phyloP scores from a whole-genome alignment of 306 rosid species.

The Glycine soja region DNA sequence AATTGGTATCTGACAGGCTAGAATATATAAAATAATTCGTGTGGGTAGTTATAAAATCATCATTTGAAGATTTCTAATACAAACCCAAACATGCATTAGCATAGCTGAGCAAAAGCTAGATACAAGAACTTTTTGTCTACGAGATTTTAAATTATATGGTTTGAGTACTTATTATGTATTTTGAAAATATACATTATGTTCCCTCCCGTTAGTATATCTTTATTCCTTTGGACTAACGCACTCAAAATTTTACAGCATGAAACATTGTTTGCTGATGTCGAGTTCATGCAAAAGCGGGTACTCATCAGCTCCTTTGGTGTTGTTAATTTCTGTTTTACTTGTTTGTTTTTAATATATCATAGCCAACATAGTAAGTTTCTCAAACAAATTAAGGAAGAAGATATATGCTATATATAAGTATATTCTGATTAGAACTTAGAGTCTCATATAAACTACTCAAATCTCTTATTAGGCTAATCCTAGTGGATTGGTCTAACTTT shows the following conservation, averaged over 20 bases:
- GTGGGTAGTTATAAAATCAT: background rate
- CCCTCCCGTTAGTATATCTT: background rate
- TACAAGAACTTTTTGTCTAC: background rate
- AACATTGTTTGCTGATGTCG: constrained; percentile 78
- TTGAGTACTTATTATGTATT: background rate
- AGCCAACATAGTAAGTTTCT: background rate
- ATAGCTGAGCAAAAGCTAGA: background rate
- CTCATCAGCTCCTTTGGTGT: background rate
- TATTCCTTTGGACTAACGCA: constrained; percentile 32
- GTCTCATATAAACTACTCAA: background rate
- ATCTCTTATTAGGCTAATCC: no score
- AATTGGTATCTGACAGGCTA: background rate
- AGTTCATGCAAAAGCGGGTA: constrained; percentile 98
- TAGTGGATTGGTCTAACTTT: no score
- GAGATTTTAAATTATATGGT: background rate
- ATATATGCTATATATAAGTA: background rate
- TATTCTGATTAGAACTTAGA: background rate
- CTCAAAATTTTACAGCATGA: constrained; percentile 65
- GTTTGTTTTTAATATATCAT: background rate
- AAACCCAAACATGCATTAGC: background rate
- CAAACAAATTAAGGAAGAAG: background rate
- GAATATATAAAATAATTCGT: background rate
- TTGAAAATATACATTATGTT: background rate
- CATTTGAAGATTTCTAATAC: background rate
- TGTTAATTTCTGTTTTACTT: background rate